Evolutionary conservation across 2,329 filamentous ascomycete species (phyloP).

Genomic region (Penicillium sp.): DNA sequence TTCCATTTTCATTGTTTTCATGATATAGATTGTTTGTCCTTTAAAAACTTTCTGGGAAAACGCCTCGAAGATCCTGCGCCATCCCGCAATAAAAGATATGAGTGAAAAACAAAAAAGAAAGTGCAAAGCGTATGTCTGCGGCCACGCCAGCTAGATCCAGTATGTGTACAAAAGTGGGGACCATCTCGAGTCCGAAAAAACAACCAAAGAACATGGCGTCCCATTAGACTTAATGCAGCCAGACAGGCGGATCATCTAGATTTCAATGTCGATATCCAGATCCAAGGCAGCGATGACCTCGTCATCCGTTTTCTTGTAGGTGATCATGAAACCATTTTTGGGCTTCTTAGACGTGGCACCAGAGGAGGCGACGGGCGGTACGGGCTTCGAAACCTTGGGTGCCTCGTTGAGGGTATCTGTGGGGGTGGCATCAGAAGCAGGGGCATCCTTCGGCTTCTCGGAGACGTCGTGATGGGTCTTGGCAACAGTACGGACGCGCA

Average conservation of each 20-base stretch:
- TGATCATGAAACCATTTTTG: constrained; percentile 64
- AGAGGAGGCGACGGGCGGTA: constrained; percentile 50
- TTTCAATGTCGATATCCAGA: constrained; percentile 88
- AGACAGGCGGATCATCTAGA: constrained; percentile 48
- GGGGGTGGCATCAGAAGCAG: constrained; percentile 36
- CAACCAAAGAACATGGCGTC: not conserved
- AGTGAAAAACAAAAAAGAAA: constrained; percentile 7
- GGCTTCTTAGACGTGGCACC: constrained; percentile 37
- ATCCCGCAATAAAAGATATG: constrained; percentile 9
- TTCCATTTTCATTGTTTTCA: constrained; percentile 15
- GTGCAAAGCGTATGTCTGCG: not conserved
- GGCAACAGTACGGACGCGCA: constrained; percentile 66
- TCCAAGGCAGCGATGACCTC: constrained; percentile 90
- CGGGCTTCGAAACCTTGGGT: constrained; percentile 55
- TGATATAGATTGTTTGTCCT: constrained; percentile 17
- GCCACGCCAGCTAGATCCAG: constrained; percentile 3
- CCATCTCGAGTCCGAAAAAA: not conserved
- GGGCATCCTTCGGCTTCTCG: constrained; percentile 35
- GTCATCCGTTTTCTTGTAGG: constrained; percentile 79
- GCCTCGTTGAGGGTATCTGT: constrained; percentile 49
- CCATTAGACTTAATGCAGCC: not conserved
- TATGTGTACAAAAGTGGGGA: constrained; percentile 8
- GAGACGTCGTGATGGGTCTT: constrained; percentile 69
- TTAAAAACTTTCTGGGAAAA: constrained; percentile 11
- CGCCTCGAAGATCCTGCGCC: constrained; percentile 11